A percentile compares a stretch with the other conserved stretches of the same genome.
phyloP scores from a whole-genome alignment of 2,329 filamentous ascomycete genomes.

The Rhytidhysteron rufulum region DNA sequence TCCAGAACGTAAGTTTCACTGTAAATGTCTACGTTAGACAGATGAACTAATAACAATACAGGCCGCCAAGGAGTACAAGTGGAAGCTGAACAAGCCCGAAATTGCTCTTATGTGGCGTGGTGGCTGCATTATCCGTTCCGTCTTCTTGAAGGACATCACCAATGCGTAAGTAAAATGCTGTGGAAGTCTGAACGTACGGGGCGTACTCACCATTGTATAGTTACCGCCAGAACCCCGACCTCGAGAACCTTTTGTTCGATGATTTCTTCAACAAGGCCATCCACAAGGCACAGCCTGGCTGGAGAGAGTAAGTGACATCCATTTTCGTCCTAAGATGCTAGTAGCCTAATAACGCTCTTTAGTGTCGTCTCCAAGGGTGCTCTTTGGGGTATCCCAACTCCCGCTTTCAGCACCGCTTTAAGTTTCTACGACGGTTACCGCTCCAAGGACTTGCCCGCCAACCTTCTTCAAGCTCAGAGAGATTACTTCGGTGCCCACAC shows the following conservation, averaged over 20 bases:
- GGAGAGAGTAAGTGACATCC: conserved; percentile 38
- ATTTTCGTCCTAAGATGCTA: neutral
- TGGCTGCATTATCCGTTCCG: conserved; percentile 99
- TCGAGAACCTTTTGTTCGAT: conserved; percentile 97
- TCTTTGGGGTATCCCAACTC: conserved; percentile 90
- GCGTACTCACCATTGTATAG: conserved; percentile 8
- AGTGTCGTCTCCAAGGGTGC: conserved; percentile 82
- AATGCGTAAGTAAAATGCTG: conserved; percentile 52
- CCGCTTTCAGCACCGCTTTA: conserved; percentile 93
- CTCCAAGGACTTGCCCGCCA: conserved; percentile 94
- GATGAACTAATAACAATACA: conserved; percentile 36
- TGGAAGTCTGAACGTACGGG: no score
- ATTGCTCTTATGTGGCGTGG: conserved; percentile 99
- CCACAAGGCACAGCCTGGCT: conserved; percentile 74
- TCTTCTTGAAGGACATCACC: conserved; percentile 99
- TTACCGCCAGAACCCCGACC: conserved; percentile 89
- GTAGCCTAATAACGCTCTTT: no score
- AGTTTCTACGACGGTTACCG: conserved; percentile 99
- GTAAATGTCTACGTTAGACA: conserved; percentile 6
- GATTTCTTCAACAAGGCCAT: conserved; percentile 99
- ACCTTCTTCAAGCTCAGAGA: conserved; percentile 96
- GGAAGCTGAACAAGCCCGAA: conserved; percentile 99
- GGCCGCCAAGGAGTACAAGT: conserved; percentile 92
- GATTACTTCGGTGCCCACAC: conserved; percentile 87
- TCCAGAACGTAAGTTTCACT: conserved; percentile 74